Evolutionary conservation across 345 rosid species (phyloP).

Genomic region (Aurinia saxatilis): DNA sequence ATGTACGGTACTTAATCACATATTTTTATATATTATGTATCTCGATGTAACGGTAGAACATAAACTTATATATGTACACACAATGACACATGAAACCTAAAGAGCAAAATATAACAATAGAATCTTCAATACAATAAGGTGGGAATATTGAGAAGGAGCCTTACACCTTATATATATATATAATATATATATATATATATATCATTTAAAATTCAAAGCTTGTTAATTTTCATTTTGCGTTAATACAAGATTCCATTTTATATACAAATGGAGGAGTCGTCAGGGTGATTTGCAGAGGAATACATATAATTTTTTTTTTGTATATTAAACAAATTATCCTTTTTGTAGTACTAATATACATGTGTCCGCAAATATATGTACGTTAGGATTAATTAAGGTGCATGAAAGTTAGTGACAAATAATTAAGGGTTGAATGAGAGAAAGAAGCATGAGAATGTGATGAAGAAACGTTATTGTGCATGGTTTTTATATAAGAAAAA

Average conservation of each 20-base stretch:
- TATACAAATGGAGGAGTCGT: no score
- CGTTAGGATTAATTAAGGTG: constrained; percentile 21
- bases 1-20: constrained; percentile 21
- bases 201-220: no score
- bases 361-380: not conserved
- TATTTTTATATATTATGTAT: not conserved
- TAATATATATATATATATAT: no score
- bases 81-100: no score
- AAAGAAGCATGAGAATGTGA: constrained; percentile 12
- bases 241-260: no score
- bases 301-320: not conserved
- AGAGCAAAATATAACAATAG: no score
- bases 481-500: no score
- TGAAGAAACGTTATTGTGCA: no score
- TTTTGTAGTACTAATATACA: not conserved
- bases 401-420: constrained; percentile 28
- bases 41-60: constrained; percentile 18
- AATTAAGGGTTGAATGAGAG: constrained; percentile 7
- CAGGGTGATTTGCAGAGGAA: not conserved
- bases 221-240: no score
- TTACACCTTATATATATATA: no score
- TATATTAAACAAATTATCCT: not conserved
- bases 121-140: no score
- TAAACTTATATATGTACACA: not conserved
- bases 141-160: no score